Evolutionary conservation across 495 filamentous ascomycete species (phyloP).

Genomic region (Neurospora sp.): DNA sequence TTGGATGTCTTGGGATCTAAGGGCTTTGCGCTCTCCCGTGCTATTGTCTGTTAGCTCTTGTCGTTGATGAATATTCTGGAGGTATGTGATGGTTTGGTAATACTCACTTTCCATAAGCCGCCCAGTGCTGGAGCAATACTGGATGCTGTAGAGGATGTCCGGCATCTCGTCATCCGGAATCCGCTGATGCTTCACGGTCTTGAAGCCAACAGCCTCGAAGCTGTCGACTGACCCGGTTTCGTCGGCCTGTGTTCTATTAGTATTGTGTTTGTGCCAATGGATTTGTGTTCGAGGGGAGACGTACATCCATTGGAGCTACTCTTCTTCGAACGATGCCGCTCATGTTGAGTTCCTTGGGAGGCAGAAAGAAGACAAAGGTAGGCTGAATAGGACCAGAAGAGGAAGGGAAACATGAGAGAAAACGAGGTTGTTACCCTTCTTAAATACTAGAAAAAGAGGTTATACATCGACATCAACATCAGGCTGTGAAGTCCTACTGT

Average conservation of each 20-base stretch:
- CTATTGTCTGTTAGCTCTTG: constrained; percentile 4
- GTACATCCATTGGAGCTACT: background rate
- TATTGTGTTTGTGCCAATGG: background rate
- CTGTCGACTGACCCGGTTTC: constrained; percentile 11
- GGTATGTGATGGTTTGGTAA: background rate
- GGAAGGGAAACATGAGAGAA: background rate
- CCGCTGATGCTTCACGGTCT: background rate
- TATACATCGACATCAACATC: background rate
- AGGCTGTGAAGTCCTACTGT: background rate
- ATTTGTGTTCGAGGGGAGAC: background rate
- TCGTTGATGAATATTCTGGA: background rate
- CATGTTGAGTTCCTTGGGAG: background rate
- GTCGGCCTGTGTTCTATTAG: background rate
- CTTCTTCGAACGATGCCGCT: background rate
- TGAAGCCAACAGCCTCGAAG: constrained; percentile 17
- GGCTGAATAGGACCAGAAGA: background rate
- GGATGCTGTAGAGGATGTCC: constrained; percentile 22
- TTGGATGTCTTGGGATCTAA: constrained; percentile 8
- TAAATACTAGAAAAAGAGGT: background rate
- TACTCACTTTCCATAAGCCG: constrained; percentile 19
- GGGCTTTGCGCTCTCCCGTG: constrained; percentile 19
- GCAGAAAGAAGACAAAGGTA: background rate
- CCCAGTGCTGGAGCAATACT: constrained; percentile 12
- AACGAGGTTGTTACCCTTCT: background rate
- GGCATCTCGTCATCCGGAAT: constrained; percentile 20